These are phyloP conservation scores for Stephanodiscus minutulus DNA, from an alignment of 108 stramenopile species.

Conservation along the genomic window DNA sequence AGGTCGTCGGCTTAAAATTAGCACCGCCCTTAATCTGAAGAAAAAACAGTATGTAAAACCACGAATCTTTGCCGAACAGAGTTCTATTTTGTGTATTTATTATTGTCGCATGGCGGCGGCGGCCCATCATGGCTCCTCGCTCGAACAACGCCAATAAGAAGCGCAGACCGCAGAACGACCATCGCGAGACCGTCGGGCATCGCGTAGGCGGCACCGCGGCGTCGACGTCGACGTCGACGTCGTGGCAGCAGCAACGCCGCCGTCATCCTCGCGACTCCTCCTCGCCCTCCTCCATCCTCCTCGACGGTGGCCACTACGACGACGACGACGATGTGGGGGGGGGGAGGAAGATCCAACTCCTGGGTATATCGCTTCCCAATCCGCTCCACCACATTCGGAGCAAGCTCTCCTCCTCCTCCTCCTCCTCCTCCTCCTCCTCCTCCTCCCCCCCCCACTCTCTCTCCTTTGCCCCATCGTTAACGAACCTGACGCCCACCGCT, in stretches of 20 bases:
- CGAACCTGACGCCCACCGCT: slow-evolving; percentile 9
- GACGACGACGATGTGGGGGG: neutral
- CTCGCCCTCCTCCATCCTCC: neutral
- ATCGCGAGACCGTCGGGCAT: neutral
- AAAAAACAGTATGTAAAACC: no score
- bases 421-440: neutral
- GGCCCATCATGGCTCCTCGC: slow-evolving; percentile 9
- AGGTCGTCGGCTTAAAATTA: no score
- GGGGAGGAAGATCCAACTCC: neutral
- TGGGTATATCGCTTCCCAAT: slow-evolving; percentile 12
- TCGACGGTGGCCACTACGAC: neutral
- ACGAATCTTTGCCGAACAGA: no score
- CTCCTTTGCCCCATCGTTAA: no score
- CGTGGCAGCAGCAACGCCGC: neutral
- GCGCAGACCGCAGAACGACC: neutral
- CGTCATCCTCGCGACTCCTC: neutral
- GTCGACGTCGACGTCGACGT: no score
- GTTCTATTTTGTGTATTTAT: no score
- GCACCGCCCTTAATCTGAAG: no score
- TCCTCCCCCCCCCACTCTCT: no score
- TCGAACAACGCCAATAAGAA: neutral
- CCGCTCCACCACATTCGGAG: slow-evolving; percentile 9
- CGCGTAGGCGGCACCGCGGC: no score
- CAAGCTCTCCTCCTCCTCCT: neutral
- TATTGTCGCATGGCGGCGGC: neutral